Evolutionary conservation across 192 early-diverging fungal genomes (phyloP).

Genomic region (Backusella sp.): DNA sequence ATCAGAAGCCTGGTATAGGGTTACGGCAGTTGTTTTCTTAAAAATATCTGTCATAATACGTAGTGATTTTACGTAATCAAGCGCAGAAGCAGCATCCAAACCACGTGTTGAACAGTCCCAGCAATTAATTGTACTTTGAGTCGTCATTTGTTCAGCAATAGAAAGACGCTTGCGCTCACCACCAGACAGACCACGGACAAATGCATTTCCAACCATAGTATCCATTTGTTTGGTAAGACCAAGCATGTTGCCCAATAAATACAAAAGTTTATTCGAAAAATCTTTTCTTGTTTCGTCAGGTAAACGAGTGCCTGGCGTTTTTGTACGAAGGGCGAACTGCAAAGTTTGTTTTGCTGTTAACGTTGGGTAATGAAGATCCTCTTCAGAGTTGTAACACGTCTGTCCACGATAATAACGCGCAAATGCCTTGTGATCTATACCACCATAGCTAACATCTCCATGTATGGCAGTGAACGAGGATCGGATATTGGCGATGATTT

Average conservation of each 20-base stretch:
- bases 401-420: conserved; percentile 63
- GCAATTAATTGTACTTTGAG: conserved; percentile 53
- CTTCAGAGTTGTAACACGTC: conserved; percentile 78
- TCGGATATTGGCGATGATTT: conserved; percentile 57
- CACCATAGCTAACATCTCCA: conserved; percentile 65
- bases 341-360: conserved; percentile 77
- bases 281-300: conserved; percentile 47
- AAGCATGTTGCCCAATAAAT: conserved; percentile 52
- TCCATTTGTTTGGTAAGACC: conserved; percentile 58
- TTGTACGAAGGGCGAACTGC: conserved; percentile 72
- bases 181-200: conserved; percentile 73
- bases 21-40: conserved; percentile 56
- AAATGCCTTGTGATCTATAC: conserved; percentile 60
- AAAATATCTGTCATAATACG: conserved; percentile 72
- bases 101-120: conserved; percentile 71
- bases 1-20: conserved; percentile 70
- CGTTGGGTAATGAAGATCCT: conserved; percentile 78
- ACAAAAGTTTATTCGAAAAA: conserved; percentile 46
- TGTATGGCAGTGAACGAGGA: conserved; percentile 46
- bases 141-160: conserved; percentile 75
- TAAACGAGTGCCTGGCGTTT: conserved; percentile 58
- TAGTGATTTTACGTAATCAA: conserved; percentile 77
- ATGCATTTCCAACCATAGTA: conserved; percentile 74
- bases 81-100: conserved; percentile 79
- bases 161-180: conserved; percentile 78